These are phyloP conservation scores for Dictyostelium citrinum DNA, from an alignment of 78 protist genomes.

Conservation along the genomic window DNA sequence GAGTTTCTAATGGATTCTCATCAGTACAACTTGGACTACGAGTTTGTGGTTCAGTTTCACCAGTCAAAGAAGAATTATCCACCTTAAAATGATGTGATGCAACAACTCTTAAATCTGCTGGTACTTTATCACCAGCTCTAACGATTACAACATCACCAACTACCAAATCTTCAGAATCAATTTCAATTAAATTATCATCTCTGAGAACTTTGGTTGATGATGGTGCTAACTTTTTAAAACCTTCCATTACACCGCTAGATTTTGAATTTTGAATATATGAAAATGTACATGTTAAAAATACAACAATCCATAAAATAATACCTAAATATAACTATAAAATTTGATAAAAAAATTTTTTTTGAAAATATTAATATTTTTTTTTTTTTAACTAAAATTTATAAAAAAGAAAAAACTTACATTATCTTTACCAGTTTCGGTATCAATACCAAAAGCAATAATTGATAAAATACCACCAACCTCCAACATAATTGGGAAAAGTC, in stretches of 20 bases:
- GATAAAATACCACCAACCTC: constrained; percentile 74
- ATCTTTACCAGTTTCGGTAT: constrained; percentile 48
- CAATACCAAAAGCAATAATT: constrained; percentile 63
- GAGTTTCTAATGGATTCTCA: constrained; percentile 87
- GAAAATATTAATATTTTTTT: neutral
- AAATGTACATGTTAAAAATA: constrained; percentile 92
- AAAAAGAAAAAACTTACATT: constrained; percentile 21
- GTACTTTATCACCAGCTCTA: constrained; percentile 91
- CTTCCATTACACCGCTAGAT: constrained; percentile 88
- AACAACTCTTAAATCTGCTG: constrained; percentile 94
- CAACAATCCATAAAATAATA: constrained; percentile 87
- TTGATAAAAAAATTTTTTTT: neutral
- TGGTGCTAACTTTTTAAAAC: constrained; percentile 85
- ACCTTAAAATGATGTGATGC: constrained; percentile 74
- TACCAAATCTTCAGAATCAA: constrained; percentile 56
- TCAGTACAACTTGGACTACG: constrained; percentile 65
- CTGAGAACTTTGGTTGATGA: constrained; percentile 78
- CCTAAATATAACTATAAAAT: constrained; percentile 78
- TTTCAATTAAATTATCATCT: constrained; percentile 77
- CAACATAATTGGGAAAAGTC: constrained; percentile 57
- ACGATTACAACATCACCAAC: constrained; percentile 78
- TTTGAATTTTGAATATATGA: constrained; percentile 89
- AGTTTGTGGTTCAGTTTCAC: constrained; percentile 94
- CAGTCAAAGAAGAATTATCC: constrained; percentile 95
- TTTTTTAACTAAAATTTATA: no score